Base-by-base conservation (phyloP, 2,329 filamentous ascomycete genomes). In the Talaromyces sp. region DNA sequence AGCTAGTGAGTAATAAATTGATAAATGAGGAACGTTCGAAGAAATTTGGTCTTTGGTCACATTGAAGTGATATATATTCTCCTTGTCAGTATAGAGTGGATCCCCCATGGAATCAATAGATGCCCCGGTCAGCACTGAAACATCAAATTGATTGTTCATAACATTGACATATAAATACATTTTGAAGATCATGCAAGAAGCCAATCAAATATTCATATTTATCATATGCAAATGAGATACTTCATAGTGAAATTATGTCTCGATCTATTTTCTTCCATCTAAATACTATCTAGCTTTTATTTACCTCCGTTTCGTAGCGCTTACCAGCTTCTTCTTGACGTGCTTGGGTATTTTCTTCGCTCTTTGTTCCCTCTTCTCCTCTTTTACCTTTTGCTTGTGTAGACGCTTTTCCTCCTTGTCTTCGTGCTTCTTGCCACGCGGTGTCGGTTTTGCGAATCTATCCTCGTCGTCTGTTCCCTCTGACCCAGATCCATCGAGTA, bases 281-380 rank as follows among this genome's bases (percentile, higher is more conserved):
- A 58, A 51, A 35, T 27, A 24, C 43, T 21, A 19, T n/a, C 10
- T 54, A n/a, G 35, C 14, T 50, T 29, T 19, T 32, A 7, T 58
- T 38, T 66, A 77, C 66, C 75, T 75, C 67, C 72, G 75, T 68
- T 75, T 77, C 2, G 68, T 66, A 17, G 64, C 27, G 59, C 82
- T 83, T 27, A 96, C 85, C 61, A 96, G 77, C 73, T 89, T 90
- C 81, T 97, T 98, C 84, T 99, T 99, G 35, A 96, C 66, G 72
- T 96, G 87, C 78, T 99, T 99, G 0, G 95, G 93, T 78, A 99
- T 96, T 81, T 99, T 99, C 4, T 90, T 89, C 75, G 93, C 91
- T 62, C 95, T 82, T 80, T 96, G 92, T 75, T 97, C 93, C 38
- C 91, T 87, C 80, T 96, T 97, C 70, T 93, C 93, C 70, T 97